Evolutionary conservation across 495 filamentous ascomycete species (phyloP), one percentile per base, ranked within the genome.

Genomic region (Hyaloscypha variabilis): DNA sequence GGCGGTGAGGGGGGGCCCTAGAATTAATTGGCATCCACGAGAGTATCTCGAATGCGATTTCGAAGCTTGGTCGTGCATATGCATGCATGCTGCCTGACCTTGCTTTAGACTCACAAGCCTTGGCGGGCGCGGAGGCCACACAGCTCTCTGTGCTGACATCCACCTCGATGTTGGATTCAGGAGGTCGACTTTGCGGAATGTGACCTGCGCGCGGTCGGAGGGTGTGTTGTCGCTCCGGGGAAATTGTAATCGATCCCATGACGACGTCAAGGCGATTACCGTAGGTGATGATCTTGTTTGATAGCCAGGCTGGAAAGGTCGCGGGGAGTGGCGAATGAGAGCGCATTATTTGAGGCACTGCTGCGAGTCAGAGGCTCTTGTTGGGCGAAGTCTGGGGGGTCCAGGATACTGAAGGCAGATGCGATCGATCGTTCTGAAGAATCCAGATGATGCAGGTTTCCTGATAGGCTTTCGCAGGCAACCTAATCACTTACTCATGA

Each of bases 301-400:
- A 54, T 25, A 4, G 26, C 51, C 51, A 29, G 51, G 51, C 24
- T 26, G 13, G 21, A 11, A 23, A 24, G 51, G 51, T 23, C 51
- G 19, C 6, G 51, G 19, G 19, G n/a, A n/a, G 23, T 54, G 51
- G 26, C 51, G n/a, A 54, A 24, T 54, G 51, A 23, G 51, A 54
- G 8, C 21, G 21, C 51, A 25, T 51, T n/a, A n/a, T 52, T 52
- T n/a, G 49, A 24, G 4, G 17, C 49, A 26, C 2, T 34, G 6
- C 24, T 31, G 21, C 8, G 54, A 57, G 54, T 57, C 54, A 34
- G 54, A 57, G 54, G 54, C 54, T 57, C 54, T 29, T 34, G 8
- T 34, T 23, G 51, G 26, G 51, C 51, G 21, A 23, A 54, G 51
- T 54, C 51, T 54, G n/a, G 1, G 21, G 0, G 51, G 1, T 17